Evolutionary conservation across 805 yeast species (phyloP), one percentile per base, ranked within the genome.

Genomic region (Starmera caribaea): DNA sequence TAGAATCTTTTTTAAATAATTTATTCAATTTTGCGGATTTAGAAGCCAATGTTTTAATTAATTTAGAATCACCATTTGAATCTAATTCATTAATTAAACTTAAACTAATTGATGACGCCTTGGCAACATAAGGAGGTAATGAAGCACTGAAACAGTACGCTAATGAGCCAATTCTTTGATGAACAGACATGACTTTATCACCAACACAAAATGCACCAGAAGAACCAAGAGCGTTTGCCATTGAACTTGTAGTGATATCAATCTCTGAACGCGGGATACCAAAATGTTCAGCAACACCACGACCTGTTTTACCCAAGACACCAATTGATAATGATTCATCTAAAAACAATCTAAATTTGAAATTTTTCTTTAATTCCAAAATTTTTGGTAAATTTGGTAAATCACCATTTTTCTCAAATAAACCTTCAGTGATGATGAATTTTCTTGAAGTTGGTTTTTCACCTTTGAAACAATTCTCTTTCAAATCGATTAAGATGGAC

Each of bases 151-250:
- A 92, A 44, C 92, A 92, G 57, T 87, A 92, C 3, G 96, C 96
- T 47, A 71, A 70, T 12, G 95, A 85, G 17, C 87, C 82, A 52
- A 92, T 81, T 58, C 95, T 78, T 69, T 92, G 98, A 64, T 90
- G 96, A 50, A 80, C 79, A 29, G 88, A 76, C 87, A 92, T 86
- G 40, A 81, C 81, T 21, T 66, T 61, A 33, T 75, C 81, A 42
- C 97, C 98, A 26, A 85, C 83, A 56, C 95, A 92, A 64, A 86
- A 90, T 1, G 96, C 97, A 47, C 98, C 98, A 37, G 90, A 78
- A 1, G 92, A 71, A 8, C 87, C 90, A 47, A 90, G 70, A 0
- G 95, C 69, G 35, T 72, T 71, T 13, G 96, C 92, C 69, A 92
- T 62, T 2, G 95, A 76, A 21, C 97, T 96, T 38, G 87, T 73